Conservation (phyloP, 345 rosid genomes). For the Microthlaspi erraticum region DNA sequence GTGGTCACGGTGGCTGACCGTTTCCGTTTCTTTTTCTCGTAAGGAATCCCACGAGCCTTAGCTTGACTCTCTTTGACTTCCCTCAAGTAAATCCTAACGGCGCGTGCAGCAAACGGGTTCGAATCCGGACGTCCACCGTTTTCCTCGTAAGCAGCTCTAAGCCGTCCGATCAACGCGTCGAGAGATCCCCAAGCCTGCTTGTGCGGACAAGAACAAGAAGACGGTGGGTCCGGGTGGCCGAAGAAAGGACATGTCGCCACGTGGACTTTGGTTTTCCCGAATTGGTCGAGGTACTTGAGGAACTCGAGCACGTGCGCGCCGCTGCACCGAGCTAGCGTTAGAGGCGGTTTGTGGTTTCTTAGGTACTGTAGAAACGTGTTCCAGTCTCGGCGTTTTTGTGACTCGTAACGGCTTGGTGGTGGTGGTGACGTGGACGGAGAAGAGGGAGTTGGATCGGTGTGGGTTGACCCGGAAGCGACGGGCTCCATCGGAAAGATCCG, state of each 20-base stretch:
- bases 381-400: constrained; percentile 80
- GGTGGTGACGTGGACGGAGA: constrained; percentile 28
- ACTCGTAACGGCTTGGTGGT: constrained; percentile 72
- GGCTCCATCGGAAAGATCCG: constrained; percentile 35
- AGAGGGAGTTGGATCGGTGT: constrained; percentile 26
- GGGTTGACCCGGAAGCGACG: constrained; percentile 21
- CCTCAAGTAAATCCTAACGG: constrained; percentile 65
- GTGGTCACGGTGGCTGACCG: constrained; percentile 36
- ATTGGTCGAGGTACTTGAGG: constrained; percentile 69
- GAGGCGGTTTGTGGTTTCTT: constrained; percentile 68
- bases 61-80: constrained; percentile 71
- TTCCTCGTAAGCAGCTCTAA: constrained; percentile 74
- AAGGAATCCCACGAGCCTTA: constrained; percentile 76
- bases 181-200: constrained; percentile 83
- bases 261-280: constrained; percentile 79
- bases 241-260: constrained; percentile 56
- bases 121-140: constrained; percentile 62
- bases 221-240: constrained; percentile 64
- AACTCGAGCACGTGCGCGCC: constrained; percentile 79
- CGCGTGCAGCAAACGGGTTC: constrained; percentile 68
- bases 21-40: constrained; percentile 71
- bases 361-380: constrained; percentile 72
- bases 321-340: constrained; percentile 61
- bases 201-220: constrained; percentile 67
- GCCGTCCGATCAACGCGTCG: constrained; percentile 75